Evolutionary conservation across 164 flowering plant genomes (phyloP), one percentile per base, ranked within the genome.

Genomic region (Liquidambar formosana): DNA sequence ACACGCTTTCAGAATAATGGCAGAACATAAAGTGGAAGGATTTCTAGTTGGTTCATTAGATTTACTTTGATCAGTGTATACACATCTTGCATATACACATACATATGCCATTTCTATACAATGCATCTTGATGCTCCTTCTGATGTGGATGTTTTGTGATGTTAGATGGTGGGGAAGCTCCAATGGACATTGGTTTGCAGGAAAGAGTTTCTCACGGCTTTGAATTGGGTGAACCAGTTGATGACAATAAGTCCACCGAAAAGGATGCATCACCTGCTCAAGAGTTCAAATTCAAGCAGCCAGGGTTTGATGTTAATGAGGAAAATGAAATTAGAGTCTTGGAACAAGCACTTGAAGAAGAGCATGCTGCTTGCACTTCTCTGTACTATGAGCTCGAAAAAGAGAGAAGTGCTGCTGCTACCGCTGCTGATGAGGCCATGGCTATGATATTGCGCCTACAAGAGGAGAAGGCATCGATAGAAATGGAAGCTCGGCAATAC

Each of bases 381-480:
- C 76, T 95, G 57, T 79, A 79, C 70, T 64, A 74, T 65, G 97
- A 95, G 76, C 86, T 95, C 63, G 97, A 95, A 74, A 83, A 88
- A 78, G 99, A 95, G 82, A 91, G 97, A 80, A 88, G 76, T 76
- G 92, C 99, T 63, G 93, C 99, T 73, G 94, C 97, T 25, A 67
- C 82, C 45, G 97, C 99, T 67, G 90, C 97, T 56, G 94, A 95
- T 75, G 99, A 95, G 81, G 92, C 99, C 56, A 87, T 93, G 99
- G 88, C 92, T 8, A 95, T 95, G 99, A 95, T 95, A 63, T 73
- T 82, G 68, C 97, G 97, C 25, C 81, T 95, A 19, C 97, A 92
- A 73, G 83, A 87, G 85, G 99, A 95, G 76, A 93, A 93, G 81
- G 99, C 99, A 64, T 71, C 83, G 2, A 75, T 86, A 49, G 93